These are phyloP conservation scores for Massarina eburnea DNA, from an alignment of 2,329 filamentous ascomycete species.

Conservation along the genomic window DNA sequence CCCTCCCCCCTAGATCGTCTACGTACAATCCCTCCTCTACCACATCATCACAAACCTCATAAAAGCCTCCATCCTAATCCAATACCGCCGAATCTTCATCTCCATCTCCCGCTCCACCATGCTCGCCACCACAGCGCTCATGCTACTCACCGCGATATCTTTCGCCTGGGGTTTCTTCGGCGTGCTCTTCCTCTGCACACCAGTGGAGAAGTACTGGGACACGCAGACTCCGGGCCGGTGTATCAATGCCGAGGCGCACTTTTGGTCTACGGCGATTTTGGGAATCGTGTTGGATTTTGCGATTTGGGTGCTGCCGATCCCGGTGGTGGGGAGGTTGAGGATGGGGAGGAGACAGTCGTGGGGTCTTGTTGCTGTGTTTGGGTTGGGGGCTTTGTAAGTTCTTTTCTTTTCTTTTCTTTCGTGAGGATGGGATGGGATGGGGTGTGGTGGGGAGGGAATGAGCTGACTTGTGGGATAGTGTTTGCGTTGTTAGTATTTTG, in stretches of 20 bases:
- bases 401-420: not conserved
- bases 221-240: conserved; percentile 19
- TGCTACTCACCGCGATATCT: conserved; percentile 20
- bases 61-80: conserved; percentile 35
- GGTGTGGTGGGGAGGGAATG: not conserved
- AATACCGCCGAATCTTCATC: conserved; percentile 34
- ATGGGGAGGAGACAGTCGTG: conserved; percentile 37
- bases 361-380: conserved; percentile 36
- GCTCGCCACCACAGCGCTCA: conserved; percentile 17
- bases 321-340: conserved; percentile 29
- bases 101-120: conserved; percentile 5
- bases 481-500: conserved; percentile 33
- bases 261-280: conserved; percentile 26
- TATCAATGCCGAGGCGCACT: conserved; percentile 25
- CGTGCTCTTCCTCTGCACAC: conserved; percentile 31
- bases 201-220: conserved; percentile 31
- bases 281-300: conserved; percentile 34
- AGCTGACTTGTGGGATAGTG: conserved; percentile 12
- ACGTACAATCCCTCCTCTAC: conserved; percentile 34
- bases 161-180: conserved; percentile 30
- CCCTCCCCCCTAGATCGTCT: conserved; percentile 25
- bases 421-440: not conserved
- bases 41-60: conserved; percentile 34
- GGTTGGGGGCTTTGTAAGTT: conserved; percentile 40
- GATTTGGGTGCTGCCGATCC: conserved; percentile 36